Base-by-base conservation (phyloP, 306 rosid species). In the Fragaria ananassa region DNA sequence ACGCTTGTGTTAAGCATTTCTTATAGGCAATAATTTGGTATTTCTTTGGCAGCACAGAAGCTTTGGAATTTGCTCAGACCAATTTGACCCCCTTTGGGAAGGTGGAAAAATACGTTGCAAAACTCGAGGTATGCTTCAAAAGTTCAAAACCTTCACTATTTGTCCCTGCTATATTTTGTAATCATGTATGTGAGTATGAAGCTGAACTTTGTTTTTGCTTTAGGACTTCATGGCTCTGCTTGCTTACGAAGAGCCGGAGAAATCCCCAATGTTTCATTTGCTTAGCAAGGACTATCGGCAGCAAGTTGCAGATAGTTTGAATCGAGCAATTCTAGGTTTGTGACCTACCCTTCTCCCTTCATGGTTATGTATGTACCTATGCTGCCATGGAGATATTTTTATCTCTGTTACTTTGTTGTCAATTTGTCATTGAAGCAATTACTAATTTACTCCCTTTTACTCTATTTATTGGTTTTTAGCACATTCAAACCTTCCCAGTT, bases 161-260 rank as follows among this genome's bases (percentile, higher is more conserved):
- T 65, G 41, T 19, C 39, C 67, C 18, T 1, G 39, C 19, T 29
- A 15, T 61, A 29, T 29, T 29, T 61, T 15, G 37, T 54, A 56
- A 56, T 56, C 62, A 42, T 68, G 15, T 67, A 58, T 31, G 35
- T 74, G 74, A 8, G 44, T 67, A 57, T 72, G 57, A 56, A 75
- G 68, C 69, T 50, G 23, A 42, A 3, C 5, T 13, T 46, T 81
- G 76, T 57, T 57, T 35, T 53, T 77, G 29, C 46, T 82, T 75
- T 84, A 95, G 97, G 96, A 92, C 79, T 87, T 88, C 68, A 86
- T 92, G 85, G 91, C 97, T 62, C 89, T 95, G 83, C 93, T 95
- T 79, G 97, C 99, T 44, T 95, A 89, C 64, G 86, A 90, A 76
- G 99, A 95, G 53, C 97, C 92, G n/a, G 97, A 95, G 70, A 91